Percentiles rank a stretch among this genome's conserved stretches.
These are phyloP conservation scores for Flueggea neowawraea DNA, from an alignment of 441 rosid genomes.

Conservation along the genomic window DNA sequence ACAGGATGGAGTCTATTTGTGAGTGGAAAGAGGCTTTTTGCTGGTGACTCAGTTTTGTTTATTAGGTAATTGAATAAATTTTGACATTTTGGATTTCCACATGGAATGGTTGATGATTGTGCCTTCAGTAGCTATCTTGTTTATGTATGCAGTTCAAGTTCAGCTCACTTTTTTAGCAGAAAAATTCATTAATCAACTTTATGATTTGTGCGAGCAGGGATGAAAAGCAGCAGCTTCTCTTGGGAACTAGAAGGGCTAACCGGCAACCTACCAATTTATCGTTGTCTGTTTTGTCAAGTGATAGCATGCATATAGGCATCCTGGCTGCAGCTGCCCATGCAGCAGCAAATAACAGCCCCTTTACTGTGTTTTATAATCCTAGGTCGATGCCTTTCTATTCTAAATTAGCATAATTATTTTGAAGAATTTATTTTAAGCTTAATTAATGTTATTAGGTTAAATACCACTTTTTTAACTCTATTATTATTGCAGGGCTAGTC, in stretches of 20 bases:
- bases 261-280: slow-evolving; percentile 88
- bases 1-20: slow-evolving; percentile 98
- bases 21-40: slow-evolving; percentile 85
- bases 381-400: slow-evolving; percentile 33
- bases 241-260: slow-evolving; percentile 90
- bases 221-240: slow-evolving; percentile 82
- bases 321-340: slow-evolving; percentile 99
- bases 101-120: not conserved
- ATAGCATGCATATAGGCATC: slow-evolving; percentile 97
- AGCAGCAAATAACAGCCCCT: slow-evolving; percentile 90
- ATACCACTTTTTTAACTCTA: not conserved
- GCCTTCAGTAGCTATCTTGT: not conserved
- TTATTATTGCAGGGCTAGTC: slow-evolving; percentile 60
- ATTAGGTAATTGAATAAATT: slow-evolving; percentile 54
- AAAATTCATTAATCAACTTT: slow-evolving; percentile 10
- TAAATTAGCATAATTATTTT: not conserved
- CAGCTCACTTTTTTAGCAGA: slow-evolving; percentile 1
- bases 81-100: not conserved
- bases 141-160: slow-evolving; percentile 3
- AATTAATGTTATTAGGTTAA: not conserved
- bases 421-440: not conserved
- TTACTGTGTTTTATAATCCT: slow-evolving; percentile 88
- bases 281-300: slow-evolving; percentile 94
- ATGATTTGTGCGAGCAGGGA: slow-evolving; percentile 49
- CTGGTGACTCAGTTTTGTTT: slow-evolving; percentile 95